phyloP scores from a whole-genome alignment of 2,329 filamentous ascomycete genomes.

The Colletotrichum graminicola region DNA sequence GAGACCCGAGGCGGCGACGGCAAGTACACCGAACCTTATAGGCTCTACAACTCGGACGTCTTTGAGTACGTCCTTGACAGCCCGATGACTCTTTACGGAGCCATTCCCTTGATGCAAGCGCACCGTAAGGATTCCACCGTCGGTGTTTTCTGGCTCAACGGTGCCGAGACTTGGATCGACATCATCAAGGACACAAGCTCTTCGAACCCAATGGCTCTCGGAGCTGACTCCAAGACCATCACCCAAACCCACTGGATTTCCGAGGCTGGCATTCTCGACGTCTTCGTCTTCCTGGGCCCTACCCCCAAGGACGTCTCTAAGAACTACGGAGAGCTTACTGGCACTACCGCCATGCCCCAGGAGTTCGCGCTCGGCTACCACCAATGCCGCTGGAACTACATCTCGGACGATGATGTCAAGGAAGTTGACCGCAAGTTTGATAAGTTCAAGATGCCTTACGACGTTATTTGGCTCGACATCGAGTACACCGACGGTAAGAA shows the following conservation, averaged over 20 bases:
- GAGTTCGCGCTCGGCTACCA: conserved; percentile 95
- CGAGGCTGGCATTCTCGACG: conserved; percentile 87
- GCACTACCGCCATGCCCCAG: conserved; percentile 90
- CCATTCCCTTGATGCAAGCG: conserved; percentile 98
- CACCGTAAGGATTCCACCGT: conserved; percentile 94
- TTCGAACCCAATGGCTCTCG: conserved; percentile 82
- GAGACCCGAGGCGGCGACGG: conserved; percentile 90
- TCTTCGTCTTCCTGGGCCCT: conserved; percentile 95
- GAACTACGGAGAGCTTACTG: conserved; percentile 89
- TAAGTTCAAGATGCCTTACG: conserved; percentile 94
- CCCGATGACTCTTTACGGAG: conserved; percentile 98
- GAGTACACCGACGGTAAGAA: conserved; percentile 98
- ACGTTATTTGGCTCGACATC: conserved; percentile 98
- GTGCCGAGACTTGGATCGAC: conserved; percentile 97
- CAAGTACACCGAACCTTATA: conserved; percentile 89
- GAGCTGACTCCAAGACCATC: conserved; percentile 74
- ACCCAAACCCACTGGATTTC: conserved; percentile 98
- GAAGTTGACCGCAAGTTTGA: conserved; percentile 98
- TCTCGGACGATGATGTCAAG: conserved; percentile 95
- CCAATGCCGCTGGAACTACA: conserved; percentile 99
- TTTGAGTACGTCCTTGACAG: conserved; percentile 98
- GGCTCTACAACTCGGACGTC: conserved; percentile 95
- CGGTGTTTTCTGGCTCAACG: conserved; percentile 97
- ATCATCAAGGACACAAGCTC: conserved; percentile 83
- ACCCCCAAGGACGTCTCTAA: conserved; percentile 85